Evolutionary conservation across 331 rosid genomes (phyloP), one percentile per base, ranked within the genome.

Genomic region (Rhamnella rubrinervis): DNA sequence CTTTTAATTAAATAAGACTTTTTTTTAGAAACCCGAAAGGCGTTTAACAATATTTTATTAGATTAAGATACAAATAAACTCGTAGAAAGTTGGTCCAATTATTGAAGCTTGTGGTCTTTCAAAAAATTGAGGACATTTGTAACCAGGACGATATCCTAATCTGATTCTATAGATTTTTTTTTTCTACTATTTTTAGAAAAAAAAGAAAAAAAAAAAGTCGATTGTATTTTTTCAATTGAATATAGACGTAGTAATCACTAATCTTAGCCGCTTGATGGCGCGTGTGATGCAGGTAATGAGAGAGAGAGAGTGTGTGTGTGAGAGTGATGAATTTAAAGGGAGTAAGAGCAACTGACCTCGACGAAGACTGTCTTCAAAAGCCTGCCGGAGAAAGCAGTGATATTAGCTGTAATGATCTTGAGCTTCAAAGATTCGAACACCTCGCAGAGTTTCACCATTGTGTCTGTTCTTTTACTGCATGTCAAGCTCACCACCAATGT

Each of bases 391-490:
- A 89, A 80, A 35, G 85, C 73, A 37, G 92, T 83, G 39, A 95
- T 82, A 63, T 78, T 95, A 9, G 90, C 91, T 0, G 96, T 89
- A 25, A 95, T 82, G 20, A 95, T 84, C 68, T 87, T 95, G 20
- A 95, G 90, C 82, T 89, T 95, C 81, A 95, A 71, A 46, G 99
- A 95, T 77, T 95, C 99, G 21, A 95, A 91, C 8, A 83, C 88
- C 38, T 91, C 85, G 15, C 99, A 95, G 23, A 95, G 64, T 77
- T 91, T 95, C 14, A 91, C 96, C 87, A 89, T 95, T 76, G 99
- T 91, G 69, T 87, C 96, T 63, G 84, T 84, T 64, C 89, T 84
- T 72, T 95, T 89, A 55, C 85, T 82, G 55, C 99, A 95, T 31
- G 90, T 86, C 89, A 95, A 78, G 75, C 87, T 91, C 69, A 91